Evolutionary conservation across 306 rosid genomes (phyloP).

Genomic region (Quercus glauca): DNA sequence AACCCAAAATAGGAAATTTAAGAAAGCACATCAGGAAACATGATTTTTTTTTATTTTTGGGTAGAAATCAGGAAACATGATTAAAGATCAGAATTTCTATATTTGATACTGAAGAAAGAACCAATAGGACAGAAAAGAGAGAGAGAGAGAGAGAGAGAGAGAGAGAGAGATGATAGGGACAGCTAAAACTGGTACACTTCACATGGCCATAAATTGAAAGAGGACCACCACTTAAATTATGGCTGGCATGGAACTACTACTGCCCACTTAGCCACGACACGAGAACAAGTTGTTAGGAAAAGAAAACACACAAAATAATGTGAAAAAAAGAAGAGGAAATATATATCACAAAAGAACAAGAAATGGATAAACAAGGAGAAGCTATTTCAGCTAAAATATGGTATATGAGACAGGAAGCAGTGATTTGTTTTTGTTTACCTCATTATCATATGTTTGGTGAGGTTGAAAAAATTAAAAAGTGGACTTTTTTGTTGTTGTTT

Average conservation of each 20-base stretch:
- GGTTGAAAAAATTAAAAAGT: background rate
- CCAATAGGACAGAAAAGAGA: conserved; percentile 2
- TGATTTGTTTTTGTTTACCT: background rate
- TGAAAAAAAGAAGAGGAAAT: background rate
- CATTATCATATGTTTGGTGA: background rate
- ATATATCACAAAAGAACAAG: background rate
- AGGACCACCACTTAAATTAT: background rate
- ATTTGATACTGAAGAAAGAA: background rate
- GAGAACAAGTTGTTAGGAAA: conserved; percentile 10
- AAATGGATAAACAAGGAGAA: background rate
- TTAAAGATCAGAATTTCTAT: background rate
- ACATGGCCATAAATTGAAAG: background rate
- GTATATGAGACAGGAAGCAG: too few species aligned
- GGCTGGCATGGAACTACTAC: too few species aligned
- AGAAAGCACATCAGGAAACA: background rate
- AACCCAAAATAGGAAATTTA: background rate
- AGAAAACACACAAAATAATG: background rate
- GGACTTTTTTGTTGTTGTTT: background rate
- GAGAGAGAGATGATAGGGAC: background rate
- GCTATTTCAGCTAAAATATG: background rate
- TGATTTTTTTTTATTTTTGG: too few species aligned
- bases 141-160: background rate
- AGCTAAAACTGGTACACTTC: background rate
- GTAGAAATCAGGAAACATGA: background rate
- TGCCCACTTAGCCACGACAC: conserved; percentile 9